Percentiles rank a stretch among this genome's conserved stretches.
Evolutionary conservation across 371 early-diverging fungal genomes (phyloP).

Genomic region (Zychaea mexicana): DNA sequence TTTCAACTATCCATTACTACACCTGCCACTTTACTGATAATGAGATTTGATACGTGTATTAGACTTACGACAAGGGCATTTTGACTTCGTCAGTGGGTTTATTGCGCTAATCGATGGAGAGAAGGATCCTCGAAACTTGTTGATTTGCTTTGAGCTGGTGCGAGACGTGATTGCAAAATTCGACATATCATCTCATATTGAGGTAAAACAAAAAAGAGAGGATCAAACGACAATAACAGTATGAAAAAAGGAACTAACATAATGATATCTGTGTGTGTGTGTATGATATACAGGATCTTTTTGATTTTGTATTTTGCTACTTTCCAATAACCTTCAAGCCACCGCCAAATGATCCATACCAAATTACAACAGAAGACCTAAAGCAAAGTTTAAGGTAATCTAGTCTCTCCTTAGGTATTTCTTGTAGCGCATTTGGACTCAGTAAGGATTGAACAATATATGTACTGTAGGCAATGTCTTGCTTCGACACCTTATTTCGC

Average conservation of each 20-base stretch:
- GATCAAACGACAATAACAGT: too few relatives aligned
- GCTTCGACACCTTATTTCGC: conserved; percentile 77
- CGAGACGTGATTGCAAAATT: conserved; percentile 65
- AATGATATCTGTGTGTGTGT: neutral
- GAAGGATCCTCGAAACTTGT: conserved; percentile 95
- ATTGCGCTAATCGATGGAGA: conserved; percentile 93
- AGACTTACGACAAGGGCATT: conserved; percentile 32
- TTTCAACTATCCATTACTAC: neutral
- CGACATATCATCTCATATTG: conserved; percentile 75
- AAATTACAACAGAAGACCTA: conserved; percentile 90
- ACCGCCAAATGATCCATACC: conserved; percentile 91
- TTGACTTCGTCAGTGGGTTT: conserved; percentile 82
- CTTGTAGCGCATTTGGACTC: too few relatives aligned
- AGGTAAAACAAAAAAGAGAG: conserved; percentile 54
- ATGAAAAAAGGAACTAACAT: too few relatives aligned
- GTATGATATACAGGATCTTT: conserved; percentile 65
- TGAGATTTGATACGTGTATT: too few relatives aligned
- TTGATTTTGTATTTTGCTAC: conserved; percentile 96
- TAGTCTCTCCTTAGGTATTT: neutral
- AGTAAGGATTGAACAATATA: too few relatives aligned
- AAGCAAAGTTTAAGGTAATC: conserved; percentile 62
- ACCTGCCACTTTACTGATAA: neutral
- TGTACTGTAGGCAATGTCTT: conserved; percentile 56
- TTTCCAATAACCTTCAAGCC: conserved; percentile 98
- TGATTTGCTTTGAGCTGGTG: conserved; percentile 80